Percentiles rank a stretch among this genome's conserved stretches.
phyloP scores from a whole-genome alignment of 768 basidiomycete species.

The Naganishia onofrii region DNA sequence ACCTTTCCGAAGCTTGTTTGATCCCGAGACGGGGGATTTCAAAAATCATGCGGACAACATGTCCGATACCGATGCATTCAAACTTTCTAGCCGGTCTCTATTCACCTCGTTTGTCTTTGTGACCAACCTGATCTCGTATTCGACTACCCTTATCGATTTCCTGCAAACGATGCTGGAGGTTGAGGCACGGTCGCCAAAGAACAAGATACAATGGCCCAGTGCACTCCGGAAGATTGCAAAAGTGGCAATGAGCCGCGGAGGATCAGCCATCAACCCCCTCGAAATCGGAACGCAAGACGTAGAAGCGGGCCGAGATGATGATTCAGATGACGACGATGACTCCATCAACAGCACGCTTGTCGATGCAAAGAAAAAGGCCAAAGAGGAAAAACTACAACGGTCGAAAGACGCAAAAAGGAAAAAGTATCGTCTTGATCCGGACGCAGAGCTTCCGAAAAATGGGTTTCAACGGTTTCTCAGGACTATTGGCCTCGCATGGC shows the following conservation, averaged over 20 bases:
- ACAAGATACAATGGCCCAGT: slow-evolving; percentile 59
- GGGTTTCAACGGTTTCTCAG: slow-evolving; percentile 55
- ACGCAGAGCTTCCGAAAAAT: slow-evolving; percentile 58
- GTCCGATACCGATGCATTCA: slow-evolving; percentile 18
- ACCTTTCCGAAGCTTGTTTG: slow-evolving; percentile 56
- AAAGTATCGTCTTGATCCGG: slow-evolving; percentile 53
- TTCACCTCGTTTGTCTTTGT: slow-evolving; percentile 60
- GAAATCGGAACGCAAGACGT: slow-evolving; percentile 43
- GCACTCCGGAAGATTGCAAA: slow-evolving; percentile 54
- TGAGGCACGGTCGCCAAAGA: slow-evolving; percentile 52
- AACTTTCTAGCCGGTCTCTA: slow-evolving; percentile 50
- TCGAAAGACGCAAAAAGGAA: slow-evolving; percentile 32
- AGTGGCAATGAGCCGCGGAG: slow-evolving; percentile 34
- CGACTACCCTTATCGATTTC: slow-evolving; percentile 53
- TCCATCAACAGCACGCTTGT: slow-evolving; percentile 1
- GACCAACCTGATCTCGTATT: slow-evolving; percentile 55
- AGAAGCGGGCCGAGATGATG: slow-evolving; percentile 45
- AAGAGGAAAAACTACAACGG: slow-evolving; percentile 25
- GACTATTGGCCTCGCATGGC: slow-evolving; percentile 50
- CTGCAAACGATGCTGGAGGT: slow-evolving; percentile 54
- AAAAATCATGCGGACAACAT: slow-evolving; percentile 14
- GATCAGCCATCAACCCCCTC: slow-evolving; percentile 39
- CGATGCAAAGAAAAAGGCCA: slow-evolving; percentile 6
- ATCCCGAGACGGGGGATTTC: slow-evolving; percentile 39
- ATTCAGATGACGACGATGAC: slow-evolving; percentile 51